Conservation (phyloP, 768 basidiomycete genomes). For the Baorangia bicolor region DNA sequence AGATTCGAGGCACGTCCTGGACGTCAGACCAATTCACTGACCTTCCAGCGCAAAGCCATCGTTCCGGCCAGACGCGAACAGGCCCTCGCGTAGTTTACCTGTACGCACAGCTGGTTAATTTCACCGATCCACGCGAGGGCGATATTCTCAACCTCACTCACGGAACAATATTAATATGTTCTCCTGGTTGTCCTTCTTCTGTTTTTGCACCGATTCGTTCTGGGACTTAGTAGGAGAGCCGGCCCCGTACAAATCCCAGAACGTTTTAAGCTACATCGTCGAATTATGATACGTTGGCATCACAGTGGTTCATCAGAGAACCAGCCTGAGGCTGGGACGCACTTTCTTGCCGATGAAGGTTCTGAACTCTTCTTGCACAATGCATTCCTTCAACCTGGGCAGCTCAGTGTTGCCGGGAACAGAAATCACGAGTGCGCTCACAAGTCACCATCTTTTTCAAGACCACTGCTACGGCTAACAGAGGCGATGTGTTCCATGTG, state of each 20-base stretch:
- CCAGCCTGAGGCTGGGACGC: slow-evolving; percentile 3
- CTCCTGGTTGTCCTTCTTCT: slow-evolving; percentile 52
- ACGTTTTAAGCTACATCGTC: slow-evolving; percentile 44
- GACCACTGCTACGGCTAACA: slow-evolving; percentile 73
- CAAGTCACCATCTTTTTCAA: slow-evolving; percentile 75
- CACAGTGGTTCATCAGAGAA: background rate
- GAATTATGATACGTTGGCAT: background rate
- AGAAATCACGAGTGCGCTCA: slow-evolving; percentile 38
- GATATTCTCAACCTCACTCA: slow-evolving; percentile 35
- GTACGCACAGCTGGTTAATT: background rate
- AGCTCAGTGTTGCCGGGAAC: slow-evolving; percentile 35
- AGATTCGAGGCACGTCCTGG: background rate
- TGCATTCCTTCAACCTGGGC: slow-evolving; percentile 56
- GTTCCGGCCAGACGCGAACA: slow-evolving; percentile 55
- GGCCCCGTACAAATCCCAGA: slow-evolving; percentile 41
- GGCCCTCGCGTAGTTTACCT: slow-evolving; percentile 80
- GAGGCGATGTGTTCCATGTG: slow-evolving; percentile 69
- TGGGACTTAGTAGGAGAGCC: slow-evolving; percentile 5
- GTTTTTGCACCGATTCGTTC: slow-evolving; percentile 29
- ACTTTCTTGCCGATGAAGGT: slow-evolving; percentile 67
- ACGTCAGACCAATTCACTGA: slow-evolving; percentile 26
- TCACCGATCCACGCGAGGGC: background rate
- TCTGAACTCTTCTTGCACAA: slow-evolving; percentile 67
- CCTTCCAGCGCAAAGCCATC: slow-evolving; percentile 72
- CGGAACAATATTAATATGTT: slow-evolving; percentile 75